Evolutionary conservation across 371 early-diverging fungal genomes (phyloP), one percentile per base, ranked within the genome.

Genomic region (Mucor lusitanicus): DNA sequence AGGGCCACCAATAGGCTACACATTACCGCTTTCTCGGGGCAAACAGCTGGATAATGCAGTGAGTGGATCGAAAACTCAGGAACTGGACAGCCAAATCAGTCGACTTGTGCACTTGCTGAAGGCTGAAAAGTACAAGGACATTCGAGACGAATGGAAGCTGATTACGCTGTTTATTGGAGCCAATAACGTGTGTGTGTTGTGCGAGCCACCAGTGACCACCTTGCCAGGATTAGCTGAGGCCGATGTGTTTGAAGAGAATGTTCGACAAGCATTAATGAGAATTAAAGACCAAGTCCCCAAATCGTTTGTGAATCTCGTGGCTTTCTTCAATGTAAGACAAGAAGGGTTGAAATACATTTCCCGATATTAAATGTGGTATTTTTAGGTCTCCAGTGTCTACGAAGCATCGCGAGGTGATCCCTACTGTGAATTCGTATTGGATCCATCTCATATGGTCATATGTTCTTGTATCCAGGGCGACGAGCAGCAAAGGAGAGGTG

Each of bases 91-190:
- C 1, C 65, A 83, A 72, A 68, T 81, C 7, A 61, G 65, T 9
- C 64, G 75, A 13, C 61, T 83, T 15, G 62, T 72, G 3, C 66
- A 61, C 27, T 35, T 73, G 35, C 54, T 80, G 11, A 48, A 61
- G 1, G 33, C 60, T 7, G 40, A 53, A 3, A 50, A 66, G 23
- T 83, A 81, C 58, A 65, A 64, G 21, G 57, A 68, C 3, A 40
- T 76, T 12, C 66, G 67, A 39, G 72, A 87, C 27, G 88, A 87
- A 42, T 91, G 87, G 87, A 91, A 91, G 72, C 59, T 91, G 32
- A 77, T 87, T 23, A 87, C 87, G 0, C 33, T 91, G 19, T 90
- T 91, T 65, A 88, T 91, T 61, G 91, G 91, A 7, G 87, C 85
- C 32, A 91, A 91, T 67, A 90, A 91, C 61, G 81, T 88, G 39